Evolutionary conservation across 352 stramenopile species (phyloP).

Genomic region (Phytophthora aleatoria): DNA sequence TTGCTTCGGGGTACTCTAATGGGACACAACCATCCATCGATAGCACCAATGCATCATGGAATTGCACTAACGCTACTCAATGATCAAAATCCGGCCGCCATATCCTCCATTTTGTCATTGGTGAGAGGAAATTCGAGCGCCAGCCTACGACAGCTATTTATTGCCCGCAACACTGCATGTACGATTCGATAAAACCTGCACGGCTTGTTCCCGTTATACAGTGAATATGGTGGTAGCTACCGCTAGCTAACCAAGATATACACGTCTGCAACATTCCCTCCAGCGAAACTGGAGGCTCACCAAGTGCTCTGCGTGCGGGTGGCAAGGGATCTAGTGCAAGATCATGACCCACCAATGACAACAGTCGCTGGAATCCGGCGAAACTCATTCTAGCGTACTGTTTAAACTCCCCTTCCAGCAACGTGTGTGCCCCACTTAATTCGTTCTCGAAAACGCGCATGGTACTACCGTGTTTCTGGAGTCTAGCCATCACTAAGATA

Average conservation of each 20-base stretch:
- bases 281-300: too few species aligned
- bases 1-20: background rate
- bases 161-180: background rate
- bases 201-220: background rate
- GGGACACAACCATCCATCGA: constrained; percentile 13
- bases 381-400: background rate
- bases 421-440: too few species aligned
- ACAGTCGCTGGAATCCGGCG: background rate
- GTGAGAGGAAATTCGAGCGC: background rate
- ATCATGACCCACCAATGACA: background rate
- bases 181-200: background rate
- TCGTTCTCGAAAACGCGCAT: background rate
- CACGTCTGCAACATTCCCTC: background rate
- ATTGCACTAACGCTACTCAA: background rate
- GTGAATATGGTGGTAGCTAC: background rate
- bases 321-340: background rate
- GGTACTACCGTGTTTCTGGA: background rate
- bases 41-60: constrained; percentile 7
- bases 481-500: background rate
- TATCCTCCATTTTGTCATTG: background rate
- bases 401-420: background rate
- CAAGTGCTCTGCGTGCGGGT: background rate
- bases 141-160: background rate
- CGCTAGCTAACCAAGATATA: background rate
- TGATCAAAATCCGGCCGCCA: background rate